phyloP scores from a whole-genome alignment of 208 protist genomes.

The Crithidia bombi region DNA sequence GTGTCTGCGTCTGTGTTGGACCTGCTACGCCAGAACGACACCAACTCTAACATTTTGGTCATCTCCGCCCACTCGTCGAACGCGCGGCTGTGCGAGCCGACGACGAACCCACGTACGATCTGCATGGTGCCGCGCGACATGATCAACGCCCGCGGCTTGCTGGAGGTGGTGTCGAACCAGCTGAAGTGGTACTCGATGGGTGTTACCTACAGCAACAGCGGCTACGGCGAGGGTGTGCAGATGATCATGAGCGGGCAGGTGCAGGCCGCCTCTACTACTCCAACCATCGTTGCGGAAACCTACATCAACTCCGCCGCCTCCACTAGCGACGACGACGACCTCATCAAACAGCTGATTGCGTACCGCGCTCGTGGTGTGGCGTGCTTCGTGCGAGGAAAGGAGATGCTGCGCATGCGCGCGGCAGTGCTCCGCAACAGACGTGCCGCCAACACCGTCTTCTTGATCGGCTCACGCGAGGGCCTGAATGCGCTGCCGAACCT shows the following conservation, averaged over 20 bases:
- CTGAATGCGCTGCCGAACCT: conserved; percentile 61
- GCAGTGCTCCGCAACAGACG: conserved; percentile 46
- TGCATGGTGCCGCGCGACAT: conserved; percentile 83
- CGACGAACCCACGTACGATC: conserved; percentile 60
- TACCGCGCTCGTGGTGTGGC: conserved; percentile 57
- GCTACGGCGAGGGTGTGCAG: conserved; percentile 68
- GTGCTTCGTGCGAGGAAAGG: conserved; percentile 64
- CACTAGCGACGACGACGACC: conserved; percentile 60
- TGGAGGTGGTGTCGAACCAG: conserved; percentile 66
- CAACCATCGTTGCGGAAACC: conserved; percentile 69
- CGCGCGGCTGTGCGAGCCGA: conserved; percentile 59
- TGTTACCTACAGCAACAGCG: conserved; percentile 63
- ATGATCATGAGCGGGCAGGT: conserved; percentile 46
- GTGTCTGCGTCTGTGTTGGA: conserved; percentile 69
- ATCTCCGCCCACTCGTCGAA: conserved; percentile 73
- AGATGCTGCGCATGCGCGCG: conserved; percentile 54
- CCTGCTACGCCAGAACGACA: conserved; percentile 52
- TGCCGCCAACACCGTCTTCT: conserved; percentile 45
- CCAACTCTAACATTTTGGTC: conserved; percentile 51
- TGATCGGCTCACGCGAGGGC: conserved; percentile 69
- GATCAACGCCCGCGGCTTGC: conserved; percentile 67
- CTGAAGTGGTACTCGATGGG: conserved; percentile 78
- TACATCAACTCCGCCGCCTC: conserved; percentile 60
- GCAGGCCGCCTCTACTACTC: conserved; percentile 44
- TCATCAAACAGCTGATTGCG: conserved; percentile 46